phyloP scores from a whole-genome alignment of 768 basidiomycete genomes.

The Lyophyllum shimeji region DNA sequence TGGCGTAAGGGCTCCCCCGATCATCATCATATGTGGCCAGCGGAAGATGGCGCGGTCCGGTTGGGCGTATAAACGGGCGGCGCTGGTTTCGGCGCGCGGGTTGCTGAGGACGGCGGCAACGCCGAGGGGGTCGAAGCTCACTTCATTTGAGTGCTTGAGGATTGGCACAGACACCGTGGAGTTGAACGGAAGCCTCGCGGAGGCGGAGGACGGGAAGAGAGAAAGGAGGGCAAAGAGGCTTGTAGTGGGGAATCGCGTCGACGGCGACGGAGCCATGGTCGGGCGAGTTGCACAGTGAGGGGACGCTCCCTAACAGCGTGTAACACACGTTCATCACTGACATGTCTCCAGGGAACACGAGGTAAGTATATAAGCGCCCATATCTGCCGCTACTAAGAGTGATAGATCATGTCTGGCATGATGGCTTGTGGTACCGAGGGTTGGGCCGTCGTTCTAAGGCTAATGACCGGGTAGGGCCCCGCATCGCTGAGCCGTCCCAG shows the following conservation, averaged over 20 bases:
- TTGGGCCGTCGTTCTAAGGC: no score
- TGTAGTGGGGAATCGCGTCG: background rate
- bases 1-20: background rate
- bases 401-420: no score
- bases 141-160: constrained; percentile 3
- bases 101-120: background rate
- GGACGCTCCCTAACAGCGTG: no score
- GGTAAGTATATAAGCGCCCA: no score
- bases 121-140: constrained; percentile 2
- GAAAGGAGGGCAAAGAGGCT: background rate
- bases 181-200: background rate
- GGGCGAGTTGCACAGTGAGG: background rate
- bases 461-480: no score
- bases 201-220: background rate
- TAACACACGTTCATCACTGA: no score
- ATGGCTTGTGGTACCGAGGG: no score
- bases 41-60: constrained; percentile 1
- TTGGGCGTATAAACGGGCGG: background rate
- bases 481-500: no score
- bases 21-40: constrained; percentile 3
- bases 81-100: background rate
- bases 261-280: background rate
- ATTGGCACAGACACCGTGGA: background rate
- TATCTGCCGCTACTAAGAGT: no score
- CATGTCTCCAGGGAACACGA: no score